Evolutionary conservation across 2,329 filamentous ascomycete genomes (phyloP).

Genomic region (Zarea fungicola): DNA sequence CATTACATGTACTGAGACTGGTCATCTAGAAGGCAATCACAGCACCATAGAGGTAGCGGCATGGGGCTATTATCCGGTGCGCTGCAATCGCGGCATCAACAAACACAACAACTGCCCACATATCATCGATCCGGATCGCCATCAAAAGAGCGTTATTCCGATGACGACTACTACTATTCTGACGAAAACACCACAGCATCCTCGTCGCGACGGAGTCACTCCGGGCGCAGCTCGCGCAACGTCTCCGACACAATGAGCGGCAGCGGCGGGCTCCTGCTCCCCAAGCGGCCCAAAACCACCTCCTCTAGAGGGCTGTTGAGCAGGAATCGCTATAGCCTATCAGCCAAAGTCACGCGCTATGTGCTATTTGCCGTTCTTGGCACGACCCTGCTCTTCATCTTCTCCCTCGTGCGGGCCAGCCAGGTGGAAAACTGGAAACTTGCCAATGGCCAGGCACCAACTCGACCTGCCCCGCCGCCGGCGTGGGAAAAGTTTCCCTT

Average conservation of each 20-base stretch:
- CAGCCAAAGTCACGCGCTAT: slow-evolving; percentile 69
- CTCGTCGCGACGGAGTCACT: slow-evolving; percentile 34
- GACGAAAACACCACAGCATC: slow-evolving; percentile 40
- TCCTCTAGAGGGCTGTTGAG: slow-evolving; percentile 18
- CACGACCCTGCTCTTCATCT: slow-evolving; percentile 69
- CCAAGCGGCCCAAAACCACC: slow-evolving; percentile 27
- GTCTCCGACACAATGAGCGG: slow-evolving; percentile 40
- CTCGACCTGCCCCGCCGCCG: slow-evolving; percentile 55
- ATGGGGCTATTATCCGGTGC: slow-evolving; percentile 49
- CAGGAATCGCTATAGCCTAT: slow-evolving; percentile 55
- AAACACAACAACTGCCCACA: slow-evolving; percentile 41
- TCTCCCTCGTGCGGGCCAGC: slow-evolving; percentile 69
- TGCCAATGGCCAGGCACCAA: slow-evolving; percentile 44
- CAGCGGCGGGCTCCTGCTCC: slow-evolving; percentile 37
- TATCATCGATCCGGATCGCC: slow-evolving; percentile 42
- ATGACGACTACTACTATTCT: slow-evolving; percentile 43
- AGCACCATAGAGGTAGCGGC: slow-evolving; percentile 14
- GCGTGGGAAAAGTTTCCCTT: slow-evolving; percentile 84
- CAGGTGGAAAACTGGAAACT: slow-evolving; percentile 61
- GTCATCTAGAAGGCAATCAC: neutral
- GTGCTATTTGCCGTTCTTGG: slow-evolving; percentile 68
- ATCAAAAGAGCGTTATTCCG: slow-evolving; percentile 47
- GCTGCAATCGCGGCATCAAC: slow-evolving; percentile 37
- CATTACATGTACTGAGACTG: neutral
- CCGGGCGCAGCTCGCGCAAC: slow-evolving; percentile 50